Conservation (phyloP, 2,329 filamentous ascomycete genomes). For the Hypoxylon rubiginosum region DNA sequence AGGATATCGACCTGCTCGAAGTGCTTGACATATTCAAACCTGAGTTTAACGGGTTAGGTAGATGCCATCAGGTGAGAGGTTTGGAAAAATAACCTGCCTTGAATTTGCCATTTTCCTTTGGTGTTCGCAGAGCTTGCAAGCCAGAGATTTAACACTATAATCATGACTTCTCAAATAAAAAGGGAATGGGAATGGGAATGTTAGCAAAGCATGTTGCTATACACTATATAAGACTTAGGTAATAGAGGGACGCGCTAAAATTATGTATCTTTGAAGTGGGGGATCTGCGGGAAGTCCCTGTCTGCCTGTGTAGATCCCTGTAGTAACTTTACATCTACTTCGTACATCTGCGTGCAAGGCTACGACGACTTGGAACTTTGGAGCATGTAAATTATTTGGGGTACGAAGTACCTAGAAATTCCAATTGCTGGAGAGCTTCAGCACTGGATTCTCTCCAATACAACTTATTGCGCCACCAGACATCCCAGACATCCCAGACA, state of each 20-base stretch:
- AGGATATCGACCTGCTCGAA: conserved; percentile 88
- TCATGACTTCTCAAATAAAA: no score
- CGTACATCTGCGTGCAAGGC: conserved; percentile 27
- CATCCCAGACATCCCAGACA: not conserved
- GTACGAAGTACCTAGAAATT: not conserved
- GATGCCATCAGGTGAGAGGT: conserved; percentile 3
- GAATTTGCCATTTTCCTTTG: conserved; percentile 65
- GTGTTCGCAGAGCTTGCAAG: not conserved
- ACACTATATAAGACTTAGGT: no score
- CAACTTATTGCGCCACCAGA: not conserved
- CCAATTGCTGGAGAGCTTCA: not conserved
- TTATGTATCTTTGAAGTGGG: not conserved
- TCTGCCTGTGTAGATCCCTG: conserved; percentile 8
- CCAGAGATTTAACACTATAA: no score
- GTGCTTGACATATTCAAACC: conserved; percentile 91
- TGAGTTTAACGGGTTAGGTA: conserved; percentile 55
- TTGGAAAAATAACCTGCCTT: conserved; percentile 56
- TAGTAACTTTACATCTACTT: not conserved
- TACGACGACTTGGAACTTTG: conserved; percentile 10
- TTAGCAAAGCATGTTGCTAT: no score
- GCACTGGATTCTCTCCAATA: not conserved
- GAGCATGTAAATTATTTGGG: not conserved
- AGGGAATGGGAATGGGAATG: no score
- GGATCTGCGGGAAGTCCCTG: conserved; percentile 7
- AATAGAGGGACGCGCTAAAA: no score